Conservation (phyloP, 2,329 filamentous ascomycete genomes). For the Pezicula neosporulosa region DNA sequence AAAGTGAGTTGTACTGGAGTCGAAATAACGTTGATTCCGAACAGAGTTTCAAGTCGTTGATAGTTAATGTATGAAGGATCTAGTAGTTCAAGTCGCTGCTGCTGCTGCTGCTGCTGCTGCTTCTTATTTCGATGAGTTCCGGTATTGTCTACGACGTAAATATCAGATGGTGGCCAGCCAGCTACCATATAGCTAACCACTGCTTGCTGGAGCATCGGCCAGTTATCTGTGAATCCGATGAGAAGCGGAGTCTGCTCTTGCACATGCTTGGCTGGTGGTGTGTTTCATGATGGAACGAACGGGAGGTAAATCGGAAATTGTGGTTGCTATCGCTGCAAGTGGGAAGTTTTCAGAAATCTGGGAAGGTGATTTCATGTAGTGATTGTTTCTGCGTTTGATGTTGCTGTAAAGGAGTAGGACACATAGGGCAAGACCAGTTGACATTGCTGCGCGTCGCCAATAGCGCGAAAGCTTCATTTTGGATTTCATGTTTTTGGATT, state of each 20-base stretch:
- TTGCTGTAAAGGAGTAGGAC: too few species aligned
- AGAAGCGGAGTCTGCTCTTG: slow-evolving; percentile 29
- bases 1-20: neutral
- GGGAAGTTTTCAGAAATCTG: too few species aligned
- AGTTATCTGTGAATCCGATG: slow-evolving; percentile 52
- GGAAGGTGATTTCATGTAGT: too few species aligned
- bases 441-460: too few species aligned
- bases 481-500: too few species aligned
- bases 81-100: neutral
- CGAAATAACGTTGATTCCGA: neutral
- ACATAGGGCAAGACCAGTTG: too few species aligned
- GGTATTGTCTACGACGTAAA: slow-evolving; percentile 55
- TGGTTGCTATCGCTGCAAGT: too few species aligned
- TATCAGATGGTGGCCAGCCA: slow-evolving; percentile 51
- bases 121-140: slow-evolving; percentile 30
- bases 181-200: slow-evolving; percentile 52
- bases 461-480: too few species aligned
- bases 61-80: neutral
- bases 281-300: slow-evolving; percentile 42
- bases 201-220: slow-evolving; percentile 47
- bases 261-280: slow-evolving; percentile 31
- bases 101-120: neutral
- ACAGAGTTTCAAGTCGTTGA: neutral
- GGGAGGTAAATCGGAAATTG: slow-evolving; percentile 21
- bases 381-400: too few species aligned